Conservation (phyloP, 2,329 filamentous ascomycete species). For the Talaromyces sp. region DNA sequence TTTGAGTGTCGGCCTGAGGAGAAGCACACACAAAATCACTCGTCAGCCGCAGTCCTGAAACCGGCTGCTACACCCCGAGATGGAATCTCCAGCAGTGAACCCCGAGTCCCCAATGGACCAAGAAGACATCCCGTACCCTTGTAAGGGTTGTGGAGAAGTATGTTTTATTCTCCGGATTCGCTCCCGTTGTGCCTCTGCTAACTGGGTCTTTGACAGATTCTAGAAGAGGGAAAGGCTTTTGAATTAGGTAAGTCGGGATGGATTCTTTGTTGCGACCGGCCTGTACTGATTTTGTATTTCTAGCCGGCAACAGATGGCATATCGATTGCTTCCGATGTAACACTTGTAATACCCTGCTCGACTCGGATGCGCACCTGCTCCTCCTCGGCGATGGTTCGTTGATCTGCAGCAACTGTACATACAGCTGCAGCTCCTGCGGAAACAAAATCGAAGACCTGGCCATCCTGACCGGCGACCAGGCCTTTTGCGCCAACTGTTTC, state of each 20-base stretch:
- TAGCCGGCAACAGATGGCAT: conserved; percentile 96
- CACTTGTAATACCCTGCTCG: conserved; percentile 88
- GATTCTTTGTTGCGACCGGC: conserved; percentile 6
- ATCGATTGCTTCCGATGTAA: conserved; percentile 98
- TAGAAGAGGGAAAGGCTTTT: conserved; percentile 97
- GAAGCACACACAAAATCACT: not conserved
- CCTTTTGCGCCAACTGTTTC: conserved; percentile 96
- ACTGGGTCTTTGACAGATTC: conserved; percentile 57
- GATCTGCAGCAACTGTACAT: conserved; percentile 99
- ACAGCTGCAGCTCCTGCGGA: conserved; percentile 92
- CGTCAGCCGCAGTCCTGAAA: not conserved
- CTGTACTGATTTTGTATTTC: conserved; percentile 27
- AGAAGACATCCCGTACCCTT: conserved; percentile 76
- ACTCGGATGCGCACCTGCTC: conserved; percentile 95
- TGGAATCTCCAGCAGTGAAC: conserved; percentile 51
- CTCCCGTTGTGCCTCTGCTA: not conserved
- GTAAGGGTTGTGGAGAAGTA: conserved; percentile 91
- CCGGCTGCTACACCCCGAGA: conserved; percentile 17
- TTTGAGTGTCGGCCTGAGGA: not conserved
- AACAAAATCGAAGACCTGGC: conserved; percentile 98
- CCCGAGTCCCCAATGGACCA: conserved; percentile 63
- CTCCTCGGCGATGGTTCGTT: conserved; percentile 95
- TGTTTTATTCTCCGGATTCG: conserved; percentile 8
- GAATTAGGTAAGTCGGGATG: conserved; percentile 70
- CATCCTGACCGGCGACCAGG: conserved; percentile 95